Evolutionary conservation across 2,329 filamentous ascomycete genomes (phyloP).

Genomic region (Scedosporium dehoogii): DNA sequence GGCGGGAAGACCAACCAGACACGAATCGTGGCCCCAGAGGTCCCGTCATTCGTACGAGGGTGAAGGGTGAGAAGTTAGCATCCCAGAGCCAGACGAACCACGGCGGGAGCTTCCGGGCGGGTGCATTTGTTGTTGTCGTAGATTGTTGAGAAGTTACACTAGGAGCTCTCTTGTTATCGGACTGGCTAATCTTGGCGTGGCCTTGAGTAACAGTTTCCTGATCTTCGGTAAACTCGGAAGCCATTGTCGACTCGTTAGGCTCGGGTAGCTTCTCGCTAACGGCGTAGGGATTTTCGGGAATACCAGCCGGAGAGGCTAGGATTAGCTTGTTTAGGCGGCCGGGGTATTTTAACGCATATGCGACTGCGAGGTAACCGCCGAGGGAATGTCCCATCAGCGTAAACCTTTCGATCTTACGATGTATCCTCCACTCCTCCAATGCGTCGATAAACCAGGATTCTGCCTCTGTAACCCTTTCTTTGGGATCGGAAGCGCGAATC

Average conservation of each 20-base stretch:
- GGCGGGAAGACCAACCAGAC: slow-evolving; percentile 86
- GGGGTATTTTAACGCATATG: slow-evolving; percentile 93
- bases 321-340: slow-evolving; percentile 93
- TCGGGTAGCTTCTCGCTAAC: slow-evolving; percentile 73
- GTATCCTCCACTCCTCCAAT: slow-evolving; percentile 87
- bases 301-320: slow-evolving; percentile 84
- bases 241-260: slow-evolving; percentile 60
- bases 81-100: slow-evolving; percentile 96
- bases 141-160: slow-evolving; percentile 26
- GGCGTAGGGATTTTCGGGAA: slow-evolving; percentile 89
- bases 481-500: slow-evolving; percentile 70
- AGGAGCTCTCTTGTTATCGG: slow-evolving; percentile 11
- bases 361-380: slow-evolving; percentile 88
- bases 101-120: slow-evolving; percentile 56
- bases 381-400: slow-evolving; percentile 89
- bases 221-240: slow-evolving; percentile 71
- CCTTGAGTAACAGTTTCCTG: slow-evolving; percentile 41
- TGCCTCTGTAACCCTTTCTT: slow-evolving; percentile 75
- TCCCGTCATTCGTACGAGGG: slow-evolving; percentile 75
- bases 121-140: slow-evolving; percentile 23
- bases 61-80: slow-evolving; percentile 91
- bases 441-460: slow-evolving; percentile 96
- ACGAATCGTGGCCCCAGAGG: slow-evolving; percentile 86
- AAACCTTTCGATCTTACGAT: slow-evolving; percentile 83
- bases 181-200: slow-evolving; percentile 16